Conservation (phyloP, 2,329 filamentous ascomycete genomes). For the Septoria petroselini region DNA sequence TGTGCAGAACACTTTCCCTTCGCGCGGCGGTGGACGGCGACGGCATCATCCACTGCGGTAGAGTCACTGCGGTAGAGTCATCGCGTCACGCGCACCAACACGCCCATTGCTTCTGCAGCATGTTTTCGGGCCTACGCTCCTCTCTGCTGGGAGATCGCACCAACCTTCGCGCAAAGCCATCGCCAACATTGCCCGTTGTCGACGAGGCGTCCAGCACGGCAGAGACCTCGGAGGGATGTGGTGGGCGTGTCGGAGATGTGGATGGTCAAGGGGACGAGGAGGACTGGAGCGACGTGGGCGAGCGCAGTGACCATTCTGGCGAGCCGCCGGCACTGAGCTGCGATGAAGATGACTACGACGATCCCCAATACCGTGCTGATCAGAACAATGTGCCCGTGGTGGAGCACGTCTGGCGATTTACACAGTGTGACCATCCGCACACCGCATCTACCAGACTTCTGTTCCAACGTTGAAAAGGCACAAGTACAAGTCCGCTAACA, state of each 20-base stretch:
- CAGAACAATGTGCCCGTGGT: slow-evolving; percentile 9
- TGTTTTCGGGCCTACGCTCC: slow-evolving; percentile 25
- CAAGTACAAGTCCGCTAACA: neutral
- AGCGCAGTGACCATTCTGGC: neutral
- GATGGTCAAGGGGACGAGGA: slow-evolving; percentile 8
- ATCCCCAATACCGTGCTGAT: slow-evolving; percentile 15
- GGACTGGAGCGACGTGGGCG: neutral
- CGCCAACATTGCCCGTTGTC: neutral
- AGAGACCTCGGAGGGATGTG: neutral
- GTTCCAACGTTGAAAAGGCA: neutral
- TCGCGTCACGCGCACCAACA: neutral
- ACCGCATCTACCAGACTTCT: neutral
- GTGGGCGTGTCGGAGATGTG: slow-evolving; percentile 2
- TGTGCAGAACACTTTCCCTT: neutral
- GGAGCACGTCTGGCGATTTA: slow-evolving; percentile 23
- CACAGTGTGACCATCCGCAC: slow-evolving; percentile 20
- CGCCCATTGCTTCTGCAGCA: slow-evolving; percentile 27
- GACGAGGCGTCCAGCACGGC: slow-evolving; percentile 12
- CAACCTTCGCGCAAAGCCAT: slow-evolving; percentile 17
- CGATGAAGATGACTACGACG: slow-evolving; percentile 14
- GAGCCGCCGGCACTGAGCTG: neutral
- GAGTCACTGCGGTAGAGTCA: neutral
- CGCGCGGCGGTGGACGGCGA: neutral
- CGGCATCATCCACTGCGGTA: slow-evolving; percentile 1
- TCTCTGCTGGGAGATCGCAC: slow-evolving; percentile 28